A percentile compares a stretch with the other conserved stretches of the same genome.
Evolutionary conservation across 1,284 basidiomycete species (phyloP).

Genomic region (Apiotrichum akiyoshidainum): DNA sequence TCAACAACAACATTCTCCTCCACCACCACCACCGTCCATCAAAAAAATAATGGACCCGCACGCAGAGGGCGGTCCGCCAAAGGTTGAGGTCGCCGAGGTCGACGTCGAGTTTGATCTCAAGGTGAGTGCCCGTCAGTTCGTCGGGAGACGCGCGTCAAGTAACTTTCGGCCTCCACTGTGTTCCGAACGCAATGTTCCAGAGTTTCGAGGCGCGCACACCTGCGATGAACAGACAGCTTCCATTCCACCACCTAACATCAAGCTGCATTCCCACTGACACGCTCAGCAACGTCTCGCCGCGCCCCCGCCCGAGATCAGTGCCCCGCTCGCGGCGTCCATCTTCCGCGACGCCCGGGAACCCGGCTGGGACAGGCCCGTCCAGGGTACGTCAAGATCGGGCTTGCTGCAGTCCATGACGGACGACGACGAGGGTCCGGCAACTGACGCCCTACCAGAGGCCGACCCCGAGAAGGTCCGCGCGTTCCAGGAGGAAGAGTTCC

Average conservation of each 20-base stretch:
- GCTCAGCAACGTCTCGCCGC: slow-evolving; percentile 18
- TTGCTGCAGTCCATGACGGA: neutral
- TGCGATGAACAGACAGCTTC: too few species aligned
- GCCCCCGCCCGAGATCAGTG: slow-evolving; percentile 5
- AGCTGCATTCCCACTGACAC: neutral
- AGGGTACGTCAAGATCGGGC: slow-evolving; percentile 5
- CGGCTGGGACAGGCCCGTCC: slow-evolving; percentile 11
- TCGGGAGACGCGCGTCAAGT: neutral
- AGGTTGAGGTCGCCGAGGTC: slow-evolving; percentile 39
- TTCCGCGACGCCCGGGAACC: slow-evolving; percentile 18
- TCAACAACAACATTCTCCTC: neutral
- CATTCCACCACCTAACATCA: neutral
- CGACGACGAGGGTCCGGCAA: too few species aligned
- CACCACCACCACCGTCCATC: neutral
- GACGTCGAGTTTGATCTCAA: slow-evolving; percentile 39
- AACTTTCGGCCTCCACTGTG: too few species aligned
- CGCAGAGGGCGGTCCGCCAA: slow-evolving; percentile 37
- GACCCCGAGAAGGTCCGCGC: slow-evolving; percentile 57
- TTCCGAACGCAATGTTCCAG: too few species aligned
- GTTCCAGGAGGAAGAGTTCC: slow-evolving; percentile 68
- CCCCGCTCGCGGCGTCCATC: slow-evolving; percentile 18
- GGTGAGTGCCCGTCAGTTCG: neutral
- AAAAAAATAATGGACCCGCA: slow-evolving; percentile 45
- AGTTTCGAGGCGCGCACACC: too few species aligned
- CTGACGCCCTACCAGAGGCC: slow-evolving; percentile 8